phyloP scores from a whole-genome alignment of 202 grass and related monocot genomes.

The Zoysia matrella region DNA sequence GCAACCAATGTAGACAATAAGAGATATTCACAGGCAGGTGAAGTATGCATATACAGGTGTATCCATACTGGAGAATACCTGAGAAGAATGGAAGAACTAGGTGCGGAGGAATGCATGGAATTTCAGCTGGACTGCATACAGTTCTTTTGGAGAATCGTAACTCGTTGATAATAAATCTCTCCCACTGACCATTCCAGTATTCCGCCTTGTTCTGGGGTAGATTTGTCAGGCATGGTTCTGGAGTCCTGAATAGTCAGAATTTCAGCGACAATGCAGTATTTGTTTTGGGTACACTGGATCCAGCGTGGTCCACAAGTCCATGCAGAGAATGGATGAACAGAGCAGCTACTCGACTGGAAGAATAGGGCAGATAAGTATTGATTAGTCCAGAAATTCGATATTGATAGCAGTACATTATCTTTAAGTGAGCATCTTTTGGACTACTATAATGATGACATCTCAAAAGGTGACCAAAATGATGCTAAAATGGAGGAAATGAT shows the following conservation, averaged over 20 bases:
- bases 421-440: conserved; percentile 8
- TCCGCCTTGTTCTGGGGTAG: conserved; percentile 19
- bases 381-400: conserved; percentile 13
- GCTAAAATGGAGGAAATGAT: too few species aligned
- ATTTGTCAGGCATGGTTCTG: conserved; percentile 38
- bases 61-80: conserved; percentile 33
- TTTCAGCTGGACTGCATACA: conserved; percentile 22
- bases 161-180: conserved; percentile 26
- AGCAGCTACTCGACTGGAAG: conserved; percentile 16
- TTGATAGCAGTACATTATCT: conserved; percentile 7
- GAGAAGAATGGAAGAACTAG: conserved; percentile 25
- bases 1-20: background rate
- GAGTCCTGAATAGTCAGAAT: conserved; percentile 39
- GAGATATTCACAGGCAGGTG: conserved; percentile 30
- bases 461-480: background rate
- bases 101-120: background rate
- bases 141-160: conserved; percentile 33
- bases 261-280: conserved; percentile 33
- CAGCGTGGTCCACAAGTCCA: background rate
- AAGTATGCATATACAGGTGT: conserved; percentile 10
- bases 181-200: background rate
- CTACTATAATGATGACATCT: conserved; percentile 4
- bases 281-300: conserved; percentile 39
- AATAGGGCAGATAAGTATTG: background rate
- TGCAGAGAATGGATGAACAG: conserved; percentile 11